phyloP scores from a whole-genome alignment of 2,329 filamentous ascomycete species.

The Botrytis deweyae region DNA sequence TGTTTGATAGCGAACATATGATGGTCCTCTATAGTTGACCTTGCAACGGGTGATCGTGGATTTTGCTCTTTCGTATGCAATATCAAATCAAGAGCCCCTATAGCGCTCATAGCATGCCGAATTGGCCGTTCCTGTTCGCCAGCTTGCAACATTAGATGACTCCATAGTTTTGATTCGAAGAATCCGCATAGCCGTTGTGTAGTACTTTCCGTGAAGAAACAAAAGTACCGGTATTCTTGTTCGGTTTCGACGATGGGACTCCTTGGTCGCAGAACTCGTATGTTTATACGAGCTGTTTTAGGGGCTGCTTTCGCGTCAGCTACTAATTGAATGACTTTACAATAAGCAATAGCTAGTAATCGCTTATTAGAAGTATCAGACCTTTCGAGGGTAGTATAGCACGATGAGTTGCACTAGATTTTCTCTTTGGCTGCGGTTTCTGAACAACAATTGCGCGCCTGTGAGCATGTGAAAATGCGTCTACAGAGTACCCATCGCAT shows the following conservation, averaged over 20 bases:
- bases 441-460: no score
- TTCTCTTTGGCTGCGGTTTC: neutral
- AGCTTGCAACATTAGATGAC: neutral
- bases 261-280: neutral
- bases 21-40: neutral
- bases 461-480: no score
- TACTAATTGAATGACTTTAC: neutral
- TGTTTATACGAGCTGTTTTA: neutral
- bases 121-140: neutral
- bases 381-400: neutral
- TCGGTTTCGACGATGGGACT: neutral
- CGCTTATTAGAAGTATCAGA: neutral
- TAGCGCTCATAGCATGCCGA: slow-evolving; percentile 6
- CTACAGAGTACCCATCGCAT: neutral
- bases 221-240: slow-evolving; percentile 8
- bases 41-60: neutral
- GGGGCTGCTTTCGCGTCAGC: neutral
- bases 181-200: neutral
- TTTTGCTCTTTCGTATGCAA: neutral
- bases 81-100: slow-evolving; percentile 10
- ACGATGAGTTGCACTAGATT: neutral
- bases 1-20: neutral
- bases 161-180: slow-evolving; percentile 5
- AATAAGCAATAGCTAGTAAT: neutral
- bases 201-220: neutral